Evolutionary conservation across 2,329 filamentous ascomycete genomes (phyloP).

Genomic region (Ceratocystis papillata): DNA sequence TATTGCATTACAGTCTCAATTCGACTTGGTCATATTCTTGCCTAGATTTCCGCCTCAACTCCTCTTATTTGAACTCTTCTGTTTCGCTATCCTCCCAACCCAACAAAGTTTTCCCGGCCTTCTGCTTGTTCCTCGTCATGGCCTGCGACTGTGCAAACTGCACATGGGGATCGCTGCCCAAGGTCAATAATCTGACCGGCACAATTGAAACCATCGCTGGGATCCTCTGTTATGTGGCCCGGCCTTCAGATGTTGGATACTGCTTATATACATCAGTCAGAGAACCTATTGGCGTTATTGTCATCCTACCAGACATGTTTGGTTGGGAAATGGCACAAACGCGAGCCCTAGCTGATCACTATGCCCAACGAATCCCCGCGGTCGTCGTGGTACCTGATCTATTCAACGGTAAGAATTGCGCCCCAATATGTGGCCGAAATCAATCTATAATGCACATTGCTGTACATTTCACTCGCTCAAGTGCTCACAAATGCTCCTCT

Average conservation of each 20-base stretch:
- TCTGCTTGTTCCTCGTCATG: neutral
- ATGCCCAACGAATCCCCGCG: slow-evolving; percentile 39
- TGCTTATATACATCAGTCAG: neutral
- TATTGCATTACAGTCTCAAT: neutral
- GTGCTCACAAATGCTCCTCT: neutral
- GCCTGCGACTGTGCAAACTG: slow-evolving; percentile 25
- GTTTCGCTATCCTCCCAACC: neutral
- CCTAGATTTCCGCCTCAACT: neutral
- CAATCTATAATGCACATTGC: neutral
- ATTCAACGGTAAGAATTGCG: slow-evolving; percentile 32
- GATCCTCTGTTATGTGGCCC: slow-evolving; percentile 28
- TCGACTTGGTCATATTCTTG: neutral
- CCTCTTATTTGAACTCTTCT: no score
- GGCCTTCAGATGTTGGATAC: slow-evolving; percentile 24
- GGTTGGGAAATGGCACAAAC: slow-evolving; percentile 44
- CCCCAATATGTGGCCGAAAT: neutral
- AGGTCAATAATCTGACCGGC: slow-evolving; percentile 25
- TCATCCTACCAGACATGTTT: slow-evolving; percentile 44
- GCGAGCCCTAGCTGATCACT: slow-evolving; percentile 41
- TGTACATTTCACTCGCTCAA: neutral
- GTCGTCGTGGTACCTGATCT: slow-evolving; percentile 44
- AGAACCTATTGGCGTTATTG: slow-evolving; percentile 36
- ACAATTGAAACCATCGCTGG: slow-evolving; percentile 27
- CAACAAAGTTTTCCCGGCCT: neutral
- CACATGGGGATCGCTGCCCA: slow-evolving; percentile 26